Base-by-base conservation (phyloP, 176 grass and related monocot species). In the Microstegium vimineum region DNA sequence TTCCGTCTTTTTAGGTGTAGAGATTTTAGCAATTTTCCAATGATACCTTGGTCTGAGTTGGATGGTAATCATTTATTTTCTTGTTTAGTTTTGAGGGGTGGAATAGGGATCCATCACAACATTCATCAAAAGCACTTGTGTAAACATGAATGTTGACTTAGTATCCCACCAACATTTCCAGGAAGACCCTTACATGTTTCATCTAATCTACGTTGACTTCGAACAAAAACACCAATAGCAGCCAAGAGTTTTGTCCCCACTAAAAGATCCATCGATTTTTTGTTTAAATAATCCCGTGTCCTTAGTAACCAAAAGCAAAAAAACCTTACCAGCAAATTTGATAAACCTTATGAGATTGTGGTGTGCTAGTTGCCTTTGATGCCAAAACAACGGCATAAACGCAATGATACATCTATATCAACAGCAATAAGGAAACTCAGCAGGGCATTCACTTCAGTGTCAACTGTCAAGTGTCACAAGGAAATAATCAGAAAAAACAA, bases 381-480 rank as follows among this genome's bases (percentile, higher is more conserved):
- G 23, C 25, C 32, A 25, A 18, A 73, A 32, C 28, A 72, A 22
- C 13, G 69, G 45, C 23, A 83, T 13, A 67, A 80, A 71, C 26
- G 34, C 31, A 32, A 1, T 7, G 15, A 9, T 76, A 57, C 52
- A 57, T 3, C 52, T 23, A 56, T 10, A 37, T 22, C 14, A 27
- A 8, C 31, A 63, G 28, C n/a, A 60, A 33, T 8, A 71, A 71
- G 57, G 5, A 66, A 82, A 82, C 65, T 66, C 45, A 43, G 27
- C 11, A 77, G 20, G 37, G 10, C 72, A 78, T 70, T 73, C 78
- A 90, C 47, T 78, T 64, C 12, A 25, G 16, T 71, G 43, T 38
- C 14, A 9, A 54, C 32, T 35, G 28, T 74, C 25, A 42, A 49
- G 8, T 61, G 10, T 62, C 62, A 40, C 65, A 85, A 42, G 54